Evolutionary conservation across 805 yeast genomes (phyloP), one percentile per base, ranked within the genome.

Genomic region (Isabelozyma heimii): DNA sequence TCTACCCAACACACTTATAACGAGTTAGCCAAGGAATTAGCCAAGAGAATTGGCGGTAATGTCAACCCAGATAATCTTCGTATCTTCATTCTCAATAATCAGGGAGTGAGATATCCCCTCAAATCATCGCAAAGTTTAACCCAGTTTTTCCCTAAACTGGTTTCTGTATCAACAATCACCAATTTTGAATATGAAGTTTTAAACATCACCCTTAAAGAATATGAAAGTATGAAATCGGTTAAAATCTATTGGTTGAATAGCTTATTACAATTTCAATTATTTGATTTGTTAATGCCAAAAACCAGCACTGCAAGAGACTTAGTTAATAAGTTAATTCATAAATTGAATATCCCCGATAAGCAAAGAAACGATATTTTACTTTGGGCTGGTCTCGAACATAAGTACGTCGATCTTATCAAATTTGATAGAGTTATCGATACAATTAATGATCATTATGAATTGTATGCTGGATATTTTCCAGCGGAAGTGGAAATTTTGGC

Each of bases 101-200:
- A 79, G 16, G 85, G 84, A n/a, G 81, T 81, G 13, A 73, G 80
- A 50, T 70, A 76, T 49, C 83, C 87, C 1, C 60, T 74, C 47
- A 64, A 66, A 44, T 63, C 72, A 7, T 50, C 58, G 8, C 58
- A 65, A 52, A 59, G 65, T 47, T 60, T 77, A 56, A 62, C 77
- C 48, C 73, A 72, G 60, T 52, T 73, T 8, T 71, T 80, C 53
- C 69, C 73, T 5, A 73, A 70, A 54, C 61, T 63, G 26, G 72
- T 74, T 37, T 73, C 81, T 1, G 77, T 75, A 17, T 70, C 78
- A 7, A 77, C 75, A 40, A 62, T 70, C 4, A 65, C 69, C 13
- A 58, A 61, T 16, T 79, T 92, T 49, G 85, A 84, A 54, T 92
- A 87, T 62, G 97, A 92, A 60, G 67, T 86, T 1, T 75, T 94